A percentile compares a stretch with the other conserved stretches of the same genome.
phyloP scores from a whole-genome alignment of 306 rosid species.

The Vachellia pachyceras region DNA sequence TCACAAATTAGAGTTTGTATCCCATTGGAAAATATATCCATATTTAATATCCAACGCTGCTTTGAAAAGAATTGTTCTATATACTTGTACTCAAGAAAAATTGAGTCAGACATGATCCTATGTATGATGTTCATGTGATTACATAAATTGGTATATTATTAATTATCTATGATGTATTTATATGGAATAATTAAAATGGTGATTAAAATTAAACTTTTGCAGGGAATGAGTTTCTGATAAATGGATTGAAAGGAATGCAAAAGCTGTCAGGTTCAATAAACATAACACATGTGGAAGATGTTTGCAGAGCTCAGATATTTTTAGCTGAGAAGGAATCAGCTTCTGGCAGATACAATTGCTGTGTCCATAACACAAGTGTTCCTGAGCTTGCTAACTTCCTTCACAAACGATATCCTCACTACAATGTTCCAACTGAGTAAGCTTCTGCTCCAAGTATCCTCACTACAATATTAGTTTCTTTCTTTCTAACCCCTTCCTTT shows the following conservation, averaged over 20 bases:
- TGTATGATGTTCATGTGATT: neutral
- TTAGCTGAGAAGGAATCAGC: slow-evolving; percentile 87
- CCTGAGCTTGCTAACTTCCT: slow-evolving; percentile 82
- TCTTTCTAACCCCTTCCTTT: no score
- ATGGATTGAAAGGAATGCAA: slow-evolving; percentile 74
- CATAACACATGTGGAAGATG: slow-evolving; percentile 76
- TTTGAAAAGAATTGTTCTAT: no score
- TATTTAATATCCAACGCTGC: no score
- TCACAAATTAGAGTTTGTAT: no score
- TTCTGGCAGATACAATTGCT: slow-evolving; percentile 73
- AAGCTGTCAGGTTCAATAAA: slow-evolving; percentile 73
- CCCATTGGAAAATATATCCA: no score
- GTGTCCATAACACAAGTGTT: slow-evolving; percentile 64
- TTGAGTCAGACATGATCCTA: neutral
- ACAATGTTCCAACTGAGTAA: slow-evolving; percentile 74
- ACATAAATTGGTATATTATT: neutral
- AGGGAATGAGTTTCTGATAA: slow-evolving; percentile 72
- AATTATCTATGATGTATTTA: neutral
- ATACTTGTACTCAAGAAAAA: no score
- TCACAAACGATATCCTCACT: slow-evolving; percentile 61
- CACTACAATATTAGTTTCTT: no score
- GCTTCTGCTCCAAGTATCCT: slow-evolving; percentile 35
- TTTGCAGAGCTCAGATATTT: slow-evolving; percentile 73
- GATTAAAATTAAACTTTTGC: slow-evolving; percentile 30
- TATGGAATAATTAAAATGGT: neutral